Evolutionary conservation across 1,139 yeast genomes (phyloP), one percentile per base, ranked within the genome.

Genomic region (Saccharomyces hybrid): DNA sequence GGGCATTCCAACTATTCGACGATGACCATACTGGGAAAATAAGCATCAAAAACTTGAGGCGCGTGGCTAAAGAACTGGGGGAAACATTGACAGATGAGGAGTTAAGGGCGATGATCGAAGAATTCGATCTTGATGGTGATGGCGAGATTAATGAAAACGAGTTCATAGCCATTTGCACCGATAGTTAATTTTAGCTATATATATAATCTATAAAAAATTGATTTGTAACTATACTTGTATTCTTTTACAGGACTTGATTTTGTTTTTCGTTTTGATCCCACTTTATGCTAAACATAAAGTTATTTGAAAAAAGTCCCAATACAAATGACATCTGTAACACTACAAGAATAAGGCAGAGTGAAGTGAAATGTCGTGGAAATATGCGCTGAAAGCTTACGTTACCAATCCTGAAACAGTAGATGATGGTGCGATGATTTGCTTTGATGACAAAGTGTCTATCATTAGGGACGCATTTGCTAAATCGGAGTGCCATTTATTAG

Each of bases 111-210:
- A 93, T 95, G 99, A 93, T 95, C 61, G 97, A 91, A 60, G 99
- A 93, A 71, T 95, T 95, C 67, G 99, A 95, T 72, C 74, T 93
- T 56, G 98, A 95, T 70, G 96, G 88, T 59, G 99, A 95, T 69
- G 99, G 98, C 50, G 97, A 88, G 63, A 90, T 95, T 63, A 86
- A 86, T 64, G 95, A 88, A 66, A 93, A 89, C 60, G 99, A 95
- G 74, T 95, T 93, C 70, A 88, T 89, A 58, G 86, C 88, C 58
- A 89, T 91, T 50, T 89, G 97, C 69, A 83, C 89, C 28, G 96
- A 89, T 54, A 63, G 58, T 54, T 63, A 52, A 51, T 13, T 16
- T 16, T 47, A 14, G 32, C 49, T 28, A 34, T 48, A 27, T 48
- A 48, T 25, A n/a, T 11, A 2, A 34, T 47, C 49, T 27, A 47